Conservation (phyloP, 352 stramenopile species). For the Globisporangium canariense region DNA sequence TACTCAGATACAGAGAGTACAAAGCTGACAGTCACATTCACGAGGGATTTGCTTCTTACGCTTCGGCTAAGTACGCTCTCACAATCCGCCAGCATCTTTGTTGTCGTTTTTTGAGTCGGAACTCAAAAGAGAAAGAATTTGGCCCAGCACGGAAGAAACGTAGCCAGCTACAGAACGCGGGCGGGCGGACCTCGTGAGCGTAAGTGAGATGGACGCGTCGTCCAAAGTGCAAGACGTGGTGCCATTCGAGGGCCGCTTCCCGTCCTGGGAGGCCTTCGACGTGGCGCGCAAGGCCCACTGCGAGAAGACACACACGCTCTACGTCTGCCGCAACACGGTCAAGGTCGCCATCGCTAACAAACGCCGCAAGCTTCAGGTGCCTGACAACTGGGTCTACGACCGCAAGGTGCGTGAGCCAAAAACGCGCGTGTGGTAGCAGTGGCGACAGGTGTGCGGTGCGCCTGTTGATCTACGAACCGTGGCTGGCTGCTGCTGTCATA, state of each 20-base stretch:
- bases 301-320: conserved; percentile 79
- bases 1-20: neutral
- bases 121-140: conserved; percentile 1
- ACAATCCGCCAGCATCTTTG: neutral
- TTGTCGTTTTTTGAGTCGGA: too few relatives aligned
- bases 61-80: neutral
- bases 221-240: conserved; percentile 54
- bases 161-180: conserved; percentile 3
- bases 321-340: conserved; percentile 76
- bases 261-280: conserved; percentile 78
- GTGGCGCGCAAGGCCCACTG: conserved; percentile 58
- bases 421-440: neutral
- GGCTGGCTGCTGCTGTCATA: neutral
- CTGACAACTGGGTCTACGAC: conserved; percentile 60
- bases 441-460: too few relatives aligned
- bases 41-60: too few relatives aligned
- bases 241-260: conserved; percentile 61
- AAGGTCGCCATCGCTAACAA: conserved; percentile 73
- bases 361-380: conserved; percentile 65
- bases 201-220: conserved; percentile 5
- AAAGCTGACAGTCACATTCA: neutral
- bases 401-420: conserved; percentile 43
- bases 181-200: too few relatives aligned
- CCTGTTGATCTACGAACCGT: too few relatives aligned
- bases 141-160: conserved; percentile 28